These are phyloP conservation scores for Pinus taeda DNA, from an alignment of 75 land plant species.

Conservation along the genomic window DNA sequence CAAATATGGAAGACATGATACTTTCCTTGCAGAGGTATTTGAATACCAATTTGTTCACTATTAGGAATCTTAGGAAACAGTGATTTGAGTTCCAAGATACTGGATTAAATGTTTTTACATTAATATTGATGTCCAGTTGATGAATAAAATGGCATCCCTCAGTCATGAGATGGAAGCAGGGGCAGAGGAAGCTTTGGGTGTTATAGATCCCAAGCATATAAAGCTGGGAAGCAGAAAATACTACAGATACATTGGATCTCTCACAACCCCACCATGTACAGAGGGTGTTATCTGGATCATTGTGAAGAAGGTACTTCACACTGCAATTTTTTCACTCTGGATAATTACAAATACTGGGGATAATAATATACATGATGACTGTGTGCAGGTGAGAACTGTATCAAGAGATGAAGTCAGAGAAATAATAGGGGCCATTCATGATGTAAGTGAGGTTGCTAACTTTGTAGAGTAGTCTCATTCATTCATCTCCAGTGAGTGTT, in stretches of 20 bases:
- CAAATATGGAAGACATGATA: constrained; percentile 22
- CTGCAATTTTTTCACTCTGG: not conserved
- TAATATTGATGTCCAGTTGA: no score
- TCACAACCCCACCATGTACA: constrained; percentile 49
- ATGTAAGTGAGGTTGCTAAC: constrained; percentile 9
- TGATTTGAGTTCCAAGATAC: no score
- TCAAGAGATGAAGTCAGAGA: constrained; percentile 22
- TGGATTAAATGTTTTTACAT: no score
- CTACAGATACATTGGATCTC: constrained; percentile 47
- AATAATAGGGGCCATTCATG: constrained; percentile 19
- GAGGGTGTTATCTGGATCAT: constrained; percentile 49
- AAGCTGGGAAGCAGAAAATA: constrained; percentile 16
- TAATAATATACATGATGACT: not conserved
- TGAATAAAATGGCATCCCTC: no score
- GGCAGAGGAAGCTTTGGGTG: no score
- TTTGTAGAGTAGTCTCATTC: not conserved
- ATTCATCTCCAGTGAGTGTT: not conserved
- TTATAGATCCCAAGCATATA: no score
- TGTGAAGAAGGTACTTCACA: constrained; percentile 26
- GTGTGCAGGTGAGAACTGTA: constrained; percentile 24
- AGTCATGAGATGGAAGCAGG: no score
- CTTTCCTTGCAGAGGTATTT: constrained; percentile 29
- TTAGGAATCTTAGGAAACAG: no score
- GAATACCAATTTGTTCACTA: no score
- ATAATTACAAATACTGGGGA: not conserved